These are phyloP conservation scores for Lachnellula suecica DNA, from an alignment of 2,329 filamentous ascomycete species.

Conservation along the genomic window DNA sequence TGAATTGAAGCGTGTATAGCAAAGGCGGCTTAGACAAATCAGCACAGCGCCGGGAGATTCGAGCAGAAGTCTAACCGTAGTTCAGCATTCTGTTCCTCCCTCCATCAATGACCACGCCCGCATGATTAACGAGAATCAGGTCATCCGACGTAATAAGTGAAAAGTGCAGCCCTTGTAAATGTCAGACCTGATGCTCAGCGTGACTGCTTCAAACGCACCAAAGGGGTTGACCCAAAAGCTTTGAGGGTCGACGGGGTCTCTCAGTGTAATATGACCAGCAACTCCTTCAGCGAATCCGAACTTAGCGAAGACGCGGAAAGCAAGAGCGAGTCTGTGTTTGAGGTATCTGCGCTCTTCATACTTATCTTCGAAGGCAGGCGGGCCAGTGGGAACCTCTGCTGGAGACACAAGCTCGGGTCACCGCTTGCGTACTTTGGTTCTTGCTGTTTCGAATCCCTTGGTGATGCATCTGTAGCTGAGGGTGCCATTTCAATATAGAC, in stretches of 20 bases:
- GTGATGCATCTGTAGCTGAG: constrained; percentile 1
- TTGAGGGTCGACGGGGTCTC: constrained; percentile 14
- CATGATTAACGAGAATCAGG: constrained; percentile 61
- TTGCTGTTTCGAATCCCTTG: not conserved
- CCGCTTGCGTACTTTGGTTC: not conserved
- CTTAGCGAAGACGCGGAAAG: constrained; percentile 43
- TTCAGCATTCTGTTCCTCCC: constrained; percentile 37
- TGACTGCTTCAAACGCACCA: not conserved
- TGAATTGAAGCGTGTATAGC: constrained; percentile 58
- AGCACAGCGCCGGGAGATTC: no score
- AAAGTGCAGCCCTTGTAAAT: constrained; percentile 40
- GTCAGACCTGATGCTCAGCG: not conserved
- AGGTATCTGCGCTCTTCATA: constrained; percentile 27
- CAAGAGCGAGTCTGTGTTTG: constrained; percentile 40
- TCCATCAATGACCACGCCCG: constrained; percentile 61
- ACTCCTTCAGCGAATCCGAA: constrained; percentile 41
- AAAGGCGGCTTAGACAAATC: no score
- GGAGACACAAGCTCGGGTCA: not conserved
- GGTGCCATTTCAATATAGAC: constrained; percentile 2
- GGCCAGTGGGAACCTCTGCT: not conserved
- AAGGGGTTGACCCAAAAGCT: constrained; percentile 16
- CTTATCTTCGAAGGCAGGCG: constrained; percentile 3
- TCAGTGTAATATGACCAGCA: constrained; percentile 40
- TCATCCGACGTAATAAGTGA: constrained; percentile 45
- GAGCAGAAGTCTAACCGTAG: constrained; percentile 1